Conservation (phyloP, 441 rosid genomes). For the Flueggea neowawraea region DNA sequence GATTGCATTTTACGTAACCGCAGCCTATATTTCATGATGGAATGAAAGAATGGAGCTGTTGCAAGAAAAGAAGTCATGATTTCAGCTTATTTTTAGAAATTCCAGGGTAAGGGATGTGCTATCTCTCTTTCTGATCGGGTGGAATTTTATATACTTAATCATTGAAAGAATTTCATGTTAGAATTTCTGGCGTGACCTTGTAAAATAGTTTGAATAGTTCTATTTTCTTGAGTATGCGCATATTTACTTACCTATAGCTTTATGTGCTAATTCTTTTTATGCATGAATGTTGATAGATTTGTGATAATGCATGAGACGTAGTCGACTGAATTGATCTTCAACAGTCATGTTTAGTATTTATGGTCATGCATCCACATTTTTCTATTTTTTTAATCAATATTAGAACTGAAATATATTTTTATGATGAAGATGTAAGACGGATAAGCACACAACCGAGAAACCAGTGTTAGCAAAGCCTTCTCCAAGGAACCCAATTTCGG, state of each 20-base stretch:
- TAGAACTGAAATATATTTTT: not conserved
- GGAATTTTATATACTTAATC: not conserved
- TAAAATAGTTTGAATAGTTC: not conserved
- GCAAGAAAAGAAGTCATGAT: conserved; percentile 94
- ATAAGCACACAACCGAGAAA: conserved; percentile 91
- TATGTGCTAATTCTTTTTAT: not conserved
- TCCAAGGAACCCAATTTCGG: conserved; percentile 32
- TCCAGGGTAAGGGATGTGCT: conserved; percentile 58
- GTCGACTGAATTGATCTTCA: not conserved
- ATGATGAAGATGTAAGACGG: conserved; percentile 81
- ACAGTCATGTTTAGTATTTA: not conserved
- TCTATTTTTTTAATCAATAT: not conserved
- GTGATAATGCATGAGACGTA: not conserved
- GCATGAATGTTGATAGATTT: too few species aligned
- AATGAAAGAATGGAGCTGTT: conserved; percentile 98
- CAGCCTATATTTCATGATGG: conserved; percentile 94
- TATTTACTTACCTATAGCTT: not conserved
- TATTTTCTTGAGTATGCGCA: not conserved
- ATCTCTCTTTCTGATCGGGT: not conserved
- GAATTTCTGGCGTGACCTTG: too few species aligned
- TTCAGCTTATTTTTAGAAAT: conserved; percentile 78
- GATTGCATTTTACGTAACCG: conserved; percentile 6
- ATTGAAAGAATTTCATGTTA: not conserved
- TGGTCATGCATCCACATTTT: not conserved
- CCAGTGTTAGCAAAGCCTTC: conserved; percentile 50